Conservation (phyloP, 139 green algal genomes). For the Picochlorum sp. region DNA sequence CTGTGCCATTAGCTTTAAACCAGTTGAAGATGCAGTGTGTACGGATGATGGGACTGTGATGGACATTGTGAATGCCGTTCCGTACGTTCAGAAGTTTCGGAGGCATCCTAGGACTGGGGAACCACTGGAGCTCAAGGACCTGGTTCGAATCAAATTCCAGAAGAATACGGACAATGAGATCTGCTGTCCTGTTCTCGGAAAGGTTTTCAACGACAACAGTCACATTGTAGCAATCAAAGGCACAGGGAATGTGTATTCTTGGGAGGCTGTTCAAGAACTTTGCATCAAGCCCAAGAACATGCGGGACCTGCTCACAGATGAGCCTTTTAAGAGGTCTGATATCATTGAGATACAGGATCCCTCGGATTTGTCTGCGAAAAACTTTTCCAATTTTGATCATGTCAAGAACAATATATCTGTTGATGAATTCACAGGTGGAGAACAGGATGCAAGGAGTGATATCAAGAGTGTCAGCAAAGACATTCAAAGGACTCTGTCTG, state of each 20-base stretch:
- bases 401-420: constrained; percentile 51
- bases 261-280: constrained; percentile 82
- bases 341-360: constrained; percentile 89
- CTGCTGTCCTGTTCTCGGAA: constrained; percentile 84
- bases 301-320: constrained; percentile 30
- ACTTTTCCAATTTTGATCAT: constrained; percentile 75
- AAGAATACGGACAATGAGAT: constrained; percentile 84
- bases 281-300: constrained; percentile 90
- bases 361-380: constrained; percentile 49
- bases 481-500: constrained; percentile 58
- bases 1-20: constrained; percentile 87
- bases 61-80: constrained; percentile 73
- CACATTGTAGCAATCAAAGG: constrained; percentile 89
- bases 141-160: constrained; percentile 82
- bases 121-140: constrained; percentile 72
- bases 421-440: constrained; percentile 25
- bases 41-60: constrained; percentile 71
- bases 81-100: constrained; percentile 79
- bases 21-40: constrained; percentile 89
- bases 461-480: constrained; percentile 50
- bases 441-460: constrained; percentile 25
- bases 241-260: constrained; percentile 39
- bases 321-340: constrained; percentile 77
- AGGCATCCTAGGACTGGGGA: constrained; percentile 76
- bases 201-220: constrained; percentile 92